These are phyloP conservation scores for Crataegus laevigata DNA, from an alignment of 306 rosid genomes.

Conservation along the genomic window DNA sequence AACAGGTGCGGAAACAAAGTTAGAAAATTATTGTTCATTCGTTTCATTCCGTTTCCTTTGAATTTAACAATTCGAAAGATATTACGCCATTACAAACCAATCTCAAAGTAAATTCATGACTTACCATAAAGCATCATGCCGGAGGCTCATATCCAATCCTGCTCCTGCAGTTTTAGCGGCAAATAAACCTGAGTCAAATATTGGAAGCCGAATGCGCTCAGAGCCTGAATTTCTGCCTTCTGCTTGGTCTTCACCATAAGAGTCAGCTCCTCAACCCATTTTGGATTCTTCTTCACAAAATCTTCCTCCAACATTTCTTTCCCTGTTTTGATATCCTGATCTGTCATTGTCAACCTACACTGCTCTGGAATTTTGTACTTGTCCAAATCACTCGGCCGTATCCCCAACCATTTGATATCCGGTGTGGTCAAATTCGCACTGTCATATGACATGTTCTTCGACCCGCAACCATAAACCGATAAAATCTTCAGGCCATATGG, in stretches of 20 bases:
- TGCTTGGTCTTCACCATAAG: slow-evolving; percentile 96
- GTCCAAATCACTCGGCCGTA: slow-evolving; percentile 86
- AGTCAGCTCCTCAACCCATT: slow-evolving; percentile 84
- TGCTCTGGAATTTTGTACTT: slow-evolving; percentile 92
- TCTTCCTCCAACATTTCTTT: slow-evolving; percentile 90
- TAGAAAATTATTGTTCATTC: neutral
- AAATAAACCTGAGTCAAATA: slow-evolving; percentile 81
- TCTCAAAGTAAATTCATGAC: neutral
- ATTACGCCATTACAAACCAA: neutral
- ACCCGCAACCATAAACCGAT: slow-evolving; percentile 86
- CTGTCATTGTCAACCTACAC: slow-evolving; percentile 85
- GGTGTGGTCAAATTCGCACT: slow-evolving; percentile 89
- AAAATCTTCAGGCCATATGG: slow-evolving; percentile 83
- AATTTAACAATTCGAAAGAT: neutral
- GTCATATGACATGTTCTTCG: slow-evolving; percentile 92
- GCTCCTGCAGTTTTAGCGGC: slow-evolving; percentile 82
- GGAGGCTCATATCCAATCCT: slow-evolving; percentile 60
- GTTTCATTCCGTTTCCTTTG: neutral
- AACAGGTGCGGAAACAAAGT: neutral
- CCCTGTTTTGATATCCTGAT: slow-evolving; percentile 96
- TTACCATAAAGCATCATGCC: neutral
- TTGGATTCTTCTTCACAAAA: slow-evolving; percentile 91
- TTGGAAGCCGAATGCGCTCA: slow-evolving; percentile 86
- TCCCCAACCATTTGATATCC: slow-evolving; percentile 90
- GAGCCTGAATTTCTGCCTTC: slow-evolving; percentile 96